Evolutionary conservation across 2,329 filamentous ascomycete species (phyloP), one percentile per base, ranked within the genome.

Genomic region (Venturia carpophila): DNA sequence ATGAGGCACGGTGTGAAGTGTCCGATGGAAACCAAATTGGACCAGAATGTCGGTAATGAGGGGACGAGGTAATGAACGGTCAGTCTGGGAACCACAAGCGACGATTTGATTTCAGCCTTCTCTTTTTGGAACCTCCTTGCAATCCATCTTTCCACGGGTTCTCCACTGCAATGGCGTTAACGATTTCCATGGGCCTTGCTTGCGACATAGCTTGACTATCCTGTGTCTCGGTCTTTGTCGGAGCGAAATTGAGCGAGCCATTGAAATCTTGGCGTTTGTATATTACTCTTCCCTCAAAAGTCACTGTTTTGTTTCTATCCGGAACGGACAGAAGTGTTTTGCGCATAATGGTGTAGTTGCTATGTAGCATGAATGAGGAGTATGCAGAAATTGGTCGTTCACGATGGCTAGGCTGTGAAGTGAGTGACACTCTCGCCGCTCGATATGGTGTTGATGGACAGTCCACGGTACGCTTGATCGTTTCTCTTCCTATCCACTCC

Each of bases 11-110:
- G 42, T 42, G 11, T 13, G 17, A 45, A 61, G 21, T n/a, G 52
- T 58, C 27, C 37, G 17, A 58, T 37, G 52, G 52, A 30, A n/a
- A 58, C 10, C 17, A 58, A 37, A n/a, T 58, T 58, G 52, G 39
- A 27, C 60, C 60, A 61, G 24, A 60, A 21, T 41, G 37, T 61
- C 21, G 24, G 42, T 61, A 45, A 61, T 61, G 60, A 61, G 42
- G 60, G 60, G 60, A 42, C 60, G 60, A 45, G 60, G 60, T 61
- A 45, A 61, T 61, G 60, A 45, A 61, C 30, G 30, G 52, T 58
- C 52, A 58, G 52, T n/a, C 52, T 58, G 52, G 52, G 52, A 37
- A 58, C 52, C 52, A 58, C 37, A 58, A 37, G 6, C 30, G 52
- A 58, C 52, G 52, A 58, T 58, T 58, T 58, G 52, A 58, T 58